Percentiles rank a stretch among this genome's conserved stretches.
These are phyloP conservation scores for Annulohypoxylon nitens DNA, from an alignment of 495 filamentous ascomycete species.

Conservation along the genomic window DNA sequence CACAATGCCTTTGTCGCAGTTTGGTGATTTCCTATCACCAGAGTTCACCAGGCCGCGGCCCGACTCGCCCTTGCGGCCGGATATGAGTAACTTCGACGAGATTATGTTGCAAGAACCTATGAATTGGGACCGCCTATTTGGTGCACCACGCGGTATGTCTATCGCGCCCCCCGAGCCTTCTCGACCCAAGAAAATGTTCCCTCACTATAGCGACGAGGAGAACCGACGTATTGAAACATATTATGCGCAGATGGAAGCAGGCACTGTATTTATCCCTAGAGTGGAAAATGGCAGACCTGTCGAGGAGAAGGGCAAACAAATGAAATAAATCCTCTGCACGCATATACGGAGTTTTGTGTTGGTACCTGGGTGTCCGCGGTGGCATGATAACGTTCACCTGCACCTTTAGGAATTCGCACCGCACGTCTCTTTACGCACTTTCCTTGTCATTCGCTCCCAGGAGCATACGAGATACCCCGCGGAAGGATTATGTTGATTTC, in stretches of 20 bases:
- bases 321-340: background rate
- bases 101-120: slow-evolving; percentile 46
- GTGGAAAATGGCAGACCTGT: background rate
- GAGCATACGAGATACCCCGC: slow-evolving; percentile 11
- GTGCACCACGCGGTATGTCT: slow-evolving; percentile 55
- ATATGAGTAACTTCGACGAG: slow-evolving; percentile 56
- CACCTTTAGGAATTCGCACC: background rate
- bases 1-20: slow-evolving; percentile 70
- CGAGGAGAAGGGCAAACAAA: background rate
- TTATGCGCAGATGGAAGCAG: background rate
- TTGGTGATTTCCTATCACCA: slow-evolving; percentile 71
- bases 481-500: background rate
- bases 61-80: slow-evolving; percentile 49
- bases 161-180: slow-evolving; percentile 60
- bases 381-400: background rate
- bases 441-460: background rate
- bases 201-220: slow-evolving; percentile 28
- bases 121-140: slow-evolving; percentile 62
- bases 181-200: slow-evolving; percentile 16
- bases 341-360: background rate
- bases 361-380: background rate
- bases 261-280: background rate
- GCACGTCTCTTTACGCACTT: slow-evolving; percentile 3
- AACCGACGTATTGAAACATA: slow-evolving; percentile 14
- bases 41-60: slow-evolving; percentile 62